These are phyloP conservation scores for Skeletonema costatum DNA, from an alignment of 108 stramenopile species.

Conservation along the genomic window DNA sequence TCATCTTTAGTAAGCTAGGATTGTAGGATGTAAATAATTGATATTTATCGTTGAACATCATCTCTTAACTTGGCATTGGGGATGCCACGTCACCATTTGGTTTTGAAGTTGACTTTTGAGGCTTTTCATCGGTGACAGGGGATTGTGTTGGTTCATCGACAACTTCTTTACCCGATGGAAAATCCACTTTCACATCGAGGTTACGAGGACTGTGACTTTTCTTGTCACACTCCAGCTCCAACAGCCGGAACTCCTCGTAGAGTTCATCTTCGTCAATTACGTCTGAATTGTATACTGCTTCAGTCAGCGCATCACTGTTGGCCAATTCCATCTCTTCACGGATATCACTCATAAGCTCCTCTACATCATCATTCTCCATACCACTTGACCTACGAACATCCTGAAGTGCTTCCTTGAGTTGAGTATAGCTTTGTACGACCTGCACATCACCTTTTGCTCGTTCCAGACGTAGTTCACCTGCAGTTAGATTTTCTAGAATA, in stretches of 20 bases:
- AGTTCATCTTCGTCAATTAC: slow-evolving; percentile 33
- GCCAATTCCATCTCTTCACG: slow-evolving; percentile 29
- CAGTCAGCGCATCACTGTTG: neutral
- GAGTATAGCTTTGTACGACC: slow-evolving; percentile 19
- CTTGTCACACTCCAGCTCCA: slow-evolving; percentile 29
- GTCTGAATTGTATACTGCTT: neutral
- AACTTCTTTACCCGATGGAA: neutral
- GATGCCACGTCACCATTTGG: neutral
- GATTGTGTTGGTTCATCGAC: neutral
- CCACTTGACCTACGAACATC: slow-evolving; percentile 18
- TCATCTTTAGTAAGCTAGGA: neutral
- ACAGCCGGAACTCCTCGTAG: slow-evolving; percentile 31
- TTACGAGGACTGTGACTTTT: neutral
- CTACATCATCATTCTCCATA: slow-evolving; percentile 8
- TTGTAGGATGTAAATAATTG: slow-evolving; percentile 1
- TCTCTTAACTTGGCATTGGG: neutral
- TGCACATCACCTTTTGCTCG: slow-evolving; percentile 30
- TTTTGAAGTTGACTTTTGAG: neutral
- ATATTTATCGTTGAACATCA: neutral
- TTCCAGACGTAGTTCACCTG: slow-evolving; percentile 36
- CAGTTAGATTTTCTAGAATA: slow-evolving; percentile 31
- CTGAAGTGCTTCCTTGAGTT: slow-evolving; percentile 24
- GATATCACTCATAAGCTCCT: slow-evolving; percentile 37
- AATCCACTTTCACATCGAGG: neutral
- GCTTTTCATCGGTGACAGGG: neutral